Evolutionary conservation across 768 basidiomycete species (phyloP).

Genomic region (Lactarius akahatsu): DNA sequence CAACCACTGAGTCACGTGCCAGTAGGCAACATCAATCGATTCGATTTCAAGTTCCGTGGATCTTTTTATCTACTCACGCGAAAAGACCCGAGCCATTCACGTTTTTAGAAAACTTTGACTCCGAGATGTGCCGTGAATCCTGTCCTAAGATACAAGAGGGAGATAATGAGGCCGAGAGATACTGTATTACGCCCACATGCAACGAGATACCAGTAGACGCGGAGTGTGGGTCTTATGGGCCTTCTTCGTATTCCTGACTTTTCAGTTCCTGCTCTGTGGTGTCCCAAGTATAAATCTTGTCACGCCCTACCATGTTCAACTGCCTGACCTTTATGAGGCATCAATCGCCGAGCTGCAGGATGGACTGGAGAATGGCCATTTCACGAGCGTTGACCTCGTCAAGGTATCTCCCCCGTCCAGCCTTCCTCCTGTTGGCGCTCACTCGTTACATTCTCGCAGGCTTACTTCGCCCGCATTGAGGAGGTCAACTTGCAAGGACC

Average conservation of each 20-base stretch:
- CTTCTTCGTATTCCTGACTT: background rate
- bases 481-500: constrained; percentile 45
- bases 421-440: background rate
- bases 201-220: background rate
- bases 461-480: constrained; percentile 44
- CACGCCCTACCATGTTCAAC: background rate
- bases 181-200: background rate
- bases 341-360: constrained; percentile 41
- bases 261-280: background rate
- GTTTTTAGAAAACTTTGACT: no score
- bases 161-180: background rate
- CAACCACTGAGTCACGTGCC: no score
- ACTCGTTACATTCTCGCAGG: constrained; percentile 30
- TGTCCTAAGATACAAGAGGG: no score
- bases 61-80: no score
- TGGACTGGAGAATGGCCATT: constrained; percentile 39
- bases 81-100: no score
- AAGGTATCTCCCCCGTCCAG: constrained; percentile 33
- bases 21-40: no score
- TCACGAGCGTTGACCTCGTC: constrained; percentile 44
- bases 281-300: background rate
- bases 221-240: background rate
- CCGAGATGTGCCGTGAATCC: no score
- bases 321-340: constrained; percentile 46
- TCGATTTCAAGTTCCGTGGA: no score